These are phyloP conservation scores for Trypanosomatidae sp. DNA, from an alignment of 208 protist species.

Conservation along the genomic window DNA sequence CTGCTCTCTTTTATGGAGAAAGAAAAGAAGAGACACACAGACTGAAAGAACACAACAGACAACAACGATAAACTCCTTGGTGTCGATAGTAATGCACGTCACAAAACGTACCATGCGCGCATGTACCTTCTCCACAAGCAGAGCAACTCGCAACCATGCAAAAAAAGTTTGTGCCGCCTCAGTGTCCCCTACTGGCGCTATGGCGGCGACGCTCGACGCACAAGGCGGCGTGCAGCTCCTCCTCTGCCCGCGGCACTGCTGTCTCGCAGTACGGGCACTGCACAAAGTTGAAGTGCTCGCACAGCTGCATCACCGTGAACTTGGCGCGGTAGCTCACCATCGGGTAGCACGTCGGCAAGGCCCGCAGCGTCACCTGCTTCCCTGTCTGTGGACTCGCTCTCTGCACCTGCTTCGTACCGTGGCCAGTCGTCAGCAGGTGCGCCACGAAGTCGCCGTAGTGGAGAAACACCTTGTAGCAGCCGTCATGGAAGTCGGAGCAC, in stretches of 20 bases:
- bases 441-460: constrained; percentile 58
- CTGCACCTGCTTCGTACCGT: constrained; percentile 8
- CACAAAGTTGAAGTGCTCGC: constrained; percentile 35
- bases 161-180: background rate
- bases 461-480: constrained; percentile 56
- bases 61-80: too few relatives aligned
- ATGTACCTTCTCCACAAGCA: too few relatives aligned
- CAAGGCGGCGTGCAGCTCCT: constrained; percentile 31
- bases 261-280: constrained; percentile 37
- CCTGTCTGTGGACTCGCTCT: background rate
- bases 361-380: too few relatives aligned
- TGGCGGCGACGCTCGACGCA: constrained; percentile 25
- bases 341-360: constrained; percentile 29
- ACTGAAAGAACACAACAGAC: too few relatives aligned
- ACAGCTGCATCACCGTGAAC: constrained; percentile 46
- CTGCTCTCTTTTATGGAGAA: too few relatives aligned
- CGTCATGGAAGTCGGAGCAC: constrained; percentile 23
- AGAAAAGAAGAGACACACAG: too few relatives aligned
- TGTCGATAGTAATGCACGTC: too few relatives aligned
- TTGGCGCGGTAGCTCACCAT: constrained; percentile 55
- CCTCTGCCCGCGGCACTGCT: constrained; percentile 19
- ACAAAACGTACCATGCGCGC: too few relatives aligned
- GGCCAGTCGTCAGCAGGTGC: constrained; percentile 42
- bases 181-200: background rate
- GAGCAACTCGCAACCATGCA: too few relatives aligned